Evolutionary conservation across 495 filamentous ascomycete species (phyloP).

Genomic region (Xylaria flabelliformis): DNA sequence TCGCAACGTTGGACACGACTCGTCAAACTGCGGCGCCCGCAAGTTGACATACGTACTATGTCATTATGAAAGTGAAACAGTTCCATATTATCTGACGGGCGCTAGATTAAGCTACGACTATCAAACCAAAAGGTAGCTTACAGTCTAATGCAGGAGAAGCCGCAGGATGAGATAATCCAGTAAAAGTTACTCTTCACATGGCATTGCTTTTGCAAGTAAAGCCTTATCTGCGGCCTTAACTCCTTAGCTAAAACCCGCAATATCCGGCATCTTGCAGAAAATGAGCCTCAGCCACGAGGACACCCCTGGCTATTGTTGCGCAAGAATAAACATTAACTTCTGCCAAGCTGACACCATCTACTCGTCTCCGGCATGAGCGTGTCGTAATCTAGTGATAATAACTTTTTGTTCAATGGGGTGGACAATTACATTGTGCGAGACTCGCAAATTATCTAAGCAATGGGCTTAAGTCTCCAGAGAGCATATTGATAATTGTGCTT

Average conservation of each 20-base stretch:
- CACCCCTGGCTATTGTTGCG: neutral
- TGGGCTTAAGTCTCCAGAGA: neutral
- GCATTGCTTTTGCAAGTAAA: neutral
- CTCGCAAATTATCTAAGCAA: slow-evolving; percentile 5
- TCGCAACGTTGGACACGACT: neutral
- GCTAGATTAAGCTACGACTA: neutral
- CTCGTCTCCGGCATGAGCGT: neutral
- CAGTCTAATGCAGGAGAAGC: neutral
- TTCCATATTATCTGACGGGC: neutral
- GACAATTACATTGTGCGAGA: neutral
- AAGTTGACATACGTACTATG: neutral
- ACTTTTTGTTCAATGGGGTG: neutral
- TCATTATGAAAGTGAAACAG: neutral
- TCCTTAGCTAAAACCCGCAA: slow-evolving; percentile 8
- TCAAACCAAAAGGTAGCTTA: neutral
- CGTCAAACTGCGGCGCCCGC: neutral
- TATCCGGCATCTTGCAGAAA: slow-evolving; percentile 13
- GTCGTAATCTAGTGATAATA: neutral
- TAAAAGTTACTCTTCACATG: neutral
- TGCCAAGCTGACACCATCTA: slow-evolving; percentile 2
- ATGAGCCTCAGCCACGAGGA: neutral
- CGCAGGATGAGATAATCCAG: neutral
- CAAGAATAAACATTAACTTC: neutral
- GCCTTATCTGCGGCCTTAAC: slow-evolving; percentile 16
- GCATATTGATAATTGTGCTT: neutral